Conservation (phyloP, 2,329 filamentous ascomycete genomes). For the Colletotrichum tropicale region DNA sequence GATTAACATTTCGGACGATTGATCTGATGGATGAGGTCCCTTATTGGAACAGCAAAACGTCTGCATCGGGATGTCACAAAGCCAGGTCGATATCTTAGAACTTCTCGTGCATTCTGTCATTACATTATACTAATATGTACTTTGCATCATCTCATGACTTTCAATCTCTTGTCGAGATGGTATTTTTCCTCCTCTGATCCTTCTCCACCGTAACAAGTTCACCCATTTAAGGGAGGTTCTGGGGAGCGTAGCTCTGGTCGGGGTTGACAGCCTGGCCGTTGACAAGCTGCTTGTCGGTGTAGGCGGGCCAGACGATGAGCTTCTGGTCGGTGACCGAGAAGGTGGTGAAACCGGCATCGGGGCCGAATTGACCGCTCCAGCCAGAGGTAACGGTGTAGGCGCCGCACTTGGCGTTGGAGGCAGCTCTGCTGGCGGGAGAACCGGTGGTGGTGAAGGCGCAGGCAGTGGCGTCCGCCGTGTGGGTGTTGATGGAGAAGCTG, state of each 20-base stretch:
- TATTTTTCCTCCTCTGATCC: neutral
- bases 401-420: conserved; percentile 49
- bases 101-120: neutral
- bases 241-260: conserved; percentile 50
- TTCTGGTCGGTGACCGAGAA: conserved; percentile 52
- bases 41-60: neutral
- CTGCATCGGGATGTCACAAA: neutral
- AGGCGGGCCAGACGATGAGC: conserved; percentile 56
- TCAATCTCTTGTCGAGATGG: neutral
- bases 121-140: neutral
- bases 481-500: conserved; percentile 47
- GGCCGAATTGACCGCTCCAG: conserved; percentile 62
- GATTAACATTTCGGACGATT: neutral
- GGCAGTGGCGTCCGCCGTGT: conserved; percentile 28
- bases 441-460: conserved; percentile 45
- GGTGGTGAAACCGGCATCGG: conserved; percentile 57
- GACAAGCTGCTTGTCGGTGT: conserved; percentile 55
- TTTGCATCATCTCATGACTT: neutral
- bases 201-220: too few species aligned
- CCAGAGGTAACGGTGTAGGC: conserved; percentile 55
- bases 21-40: neutral
- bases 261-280: conserved; percentile 50
- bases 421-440: conserved; percentile 39
- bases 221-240: conserved; percentile 4
- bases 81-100: neutral